Percentiles rank a stretch among this genome's conserved stretches.
phyloP scores from a whole-genome alignment of 345 rosid genomes.

The Citrus cavaleriei region DNA sequence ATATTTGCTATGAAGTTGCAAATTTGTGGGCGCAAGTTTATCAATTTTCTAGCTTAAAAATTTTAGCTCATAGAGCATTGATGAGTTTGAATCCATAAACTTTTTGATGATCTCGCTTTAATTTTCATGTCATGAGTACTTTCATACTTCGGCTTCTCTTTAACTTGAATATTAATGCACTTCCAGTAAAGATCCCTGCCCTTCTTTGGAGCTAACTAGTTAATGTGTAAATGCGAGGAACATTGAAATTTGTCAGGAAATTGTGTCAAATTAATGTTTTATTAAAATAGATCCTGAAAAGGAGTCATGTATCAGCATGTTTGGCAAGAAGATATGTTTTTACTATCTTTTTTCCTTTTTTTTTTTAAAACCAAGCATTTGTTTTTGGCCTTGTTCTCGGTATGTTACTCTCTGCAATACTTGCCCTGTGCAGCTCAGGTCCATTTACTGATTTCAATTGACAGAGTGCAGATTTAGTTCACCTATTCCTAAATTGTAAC shows the following conservation, averaged over 20 bases:
- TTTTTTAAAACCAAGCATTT: no score
- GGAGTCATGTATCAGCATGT: no score
- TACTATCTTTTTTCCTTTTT: no score
- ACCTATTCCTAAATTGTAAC: background rate
- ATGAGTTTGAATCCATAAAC: background rate
- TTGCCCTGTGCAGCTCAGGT: background rate
- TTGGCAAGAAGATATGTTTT: no score
- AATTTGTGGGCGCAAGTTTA: background rate
- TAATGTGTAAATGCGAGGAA: background rate
- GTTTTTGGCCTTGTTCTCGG: background rate
- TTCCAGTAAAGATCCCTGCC: background rate
- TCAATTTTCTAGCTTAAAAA: background rate
- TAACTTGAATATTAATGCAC: background rate
- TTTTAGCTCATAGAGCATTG: background rate
- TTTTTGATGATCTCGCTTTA: no score
- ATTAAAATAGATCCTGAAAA: no score
- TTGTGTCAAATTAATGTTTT: no score
- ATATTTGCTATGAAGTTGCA: background rate
- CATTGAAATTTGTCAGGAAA: no score
- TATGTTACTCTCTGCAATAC: background rate
- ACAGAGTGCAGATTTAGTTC: background rate
- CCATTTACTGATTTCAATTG: background rate
- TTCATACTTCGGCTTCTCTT: no score
- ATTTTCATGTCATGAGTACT: no score
- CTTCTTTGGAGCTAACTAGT: background rate